Conservation (phyloP, 306 rosid genomes). For the Fragaria iinumae region DNA sequence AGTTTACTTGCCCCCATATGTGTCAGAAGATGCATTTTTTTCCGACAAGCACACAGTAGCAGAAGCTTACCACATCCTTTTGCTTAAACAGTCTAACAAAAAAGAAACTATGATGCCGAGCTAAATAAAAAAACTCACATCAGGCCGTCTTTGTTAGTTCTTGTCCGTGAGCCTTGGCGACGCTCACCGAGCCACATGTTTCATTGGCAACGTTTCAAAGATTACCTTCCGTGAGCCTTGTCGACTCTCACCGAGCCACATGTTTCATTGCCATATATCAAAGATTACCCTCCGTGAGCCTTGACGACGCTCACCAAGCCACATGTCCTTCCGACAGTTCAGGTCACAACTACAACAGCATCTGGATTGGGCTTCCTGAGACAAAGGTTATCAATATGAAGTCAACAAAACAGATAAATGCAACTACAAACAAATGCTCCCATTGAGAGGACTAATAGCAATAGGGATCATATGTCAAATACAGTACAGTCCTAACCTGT, state of each 20-base stretch:
- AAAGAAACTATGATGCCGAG: not conserved
- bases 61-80: not conserved
- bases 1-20: too few species aligned
- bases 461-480: slow-evolving; percentile 8
- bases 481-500: slow-evolving; percentile 59
- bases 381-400: slow-evolving; percentile 13
- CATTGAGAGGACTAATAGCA: not conserved
- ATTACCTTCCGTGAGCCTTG: too few species aligned
- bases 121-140: not conserved
- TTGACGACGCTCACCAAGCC: too few species aligned
- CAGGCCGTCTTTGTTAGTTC: not conserved
- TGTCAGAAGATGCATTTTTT: too few species aligned
- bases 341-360: slow-evolving; percentile 56
- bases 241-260: too few species aligned
- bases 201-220: too few species aligned
- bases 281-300: too few species aligned
- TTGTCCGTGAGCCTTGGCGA: too few species aligned
- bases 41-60: too few species aligned
- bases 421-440: not conserved
- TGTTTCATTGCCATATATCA: too few species aligned
- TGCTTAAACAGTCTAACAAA: not conserved
- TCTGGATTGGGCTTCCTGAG: slow-evolving; percentile 73
- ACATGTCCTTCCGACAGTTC: too few species aligned
- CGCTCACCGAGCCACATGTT: too few species aligned
- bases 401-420: not conserved